These are phyloP conservation scores for Saussurea involucrata DNA, from an alignment of 129 eudicot genomes.

Conservation along the genomic window DNA sequence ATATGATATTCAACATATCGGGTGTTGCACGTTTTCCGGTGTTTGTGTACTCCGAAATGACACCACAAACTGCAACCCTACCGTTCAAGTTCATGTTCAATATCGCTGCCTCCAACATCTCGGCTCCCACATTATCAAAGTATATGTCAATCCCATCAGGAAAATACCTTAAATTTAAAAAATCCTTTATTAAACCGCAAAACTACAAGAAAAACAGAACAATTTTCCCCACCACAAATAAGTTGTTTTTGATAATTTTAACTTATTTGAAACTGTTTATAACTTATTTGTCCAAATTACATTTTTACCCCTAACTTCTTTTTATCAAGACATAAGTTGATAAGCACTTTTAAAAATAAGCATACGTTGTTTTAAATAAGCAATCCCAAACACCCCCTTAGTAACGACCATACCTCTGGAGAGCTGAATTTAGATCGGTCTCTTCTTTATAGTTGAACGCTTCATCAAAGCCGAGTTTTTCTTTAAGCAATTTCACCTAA, in stretches of 20 bases:
- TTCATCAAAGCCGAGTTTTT: constrained; percentile 80
- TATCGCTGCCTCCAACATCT: constrained; percentile 77
- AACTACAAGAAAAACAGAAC: neutral
- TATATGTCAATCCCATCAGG: constrained; percentile 86
- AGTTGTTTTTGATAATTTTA: too few species aligned
- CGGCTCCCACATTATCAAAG: constrained; percentile 86
- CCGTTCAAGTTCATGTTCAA: constrained; percentile 71
- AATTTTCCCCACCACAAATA: too few species aligned
- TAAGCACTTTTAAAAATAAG: too few species aligned
- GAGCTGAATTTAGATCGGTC: constrained; percentile 47
- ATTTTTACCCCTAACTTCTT: too few species aligned
- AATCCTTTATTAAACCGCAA: neutral
- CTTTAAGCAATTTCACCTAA: constrained; percentile 66
- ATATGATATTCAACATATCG: constrained; percentile 60
- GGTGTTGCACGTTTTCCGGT: constrained; percentile 42
- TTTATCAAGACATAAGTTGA: too few species aligned
- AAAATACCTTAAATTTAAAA: constrained; percentile 36
- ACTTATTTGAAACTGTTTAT: too few species aligned
- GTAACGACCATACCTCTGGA: constrained; percentile 46
- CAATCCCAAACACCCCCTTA: too few species aligned
- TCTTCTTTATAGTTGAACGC: constrained; percentile 89
- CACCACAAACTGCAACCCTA: constrained; percentile 70
- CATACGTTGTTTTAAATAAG: too few species aligned
- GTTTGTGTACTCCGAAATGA: constrained; percentile 62
- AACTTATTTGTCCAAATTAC: too few species aligned